These are phyloP conservation scores for Rachicladosporium sp. DNA, from an alignment of 2,329 filamentous ascomycete species.

Conservation along the genomic window DNA sequence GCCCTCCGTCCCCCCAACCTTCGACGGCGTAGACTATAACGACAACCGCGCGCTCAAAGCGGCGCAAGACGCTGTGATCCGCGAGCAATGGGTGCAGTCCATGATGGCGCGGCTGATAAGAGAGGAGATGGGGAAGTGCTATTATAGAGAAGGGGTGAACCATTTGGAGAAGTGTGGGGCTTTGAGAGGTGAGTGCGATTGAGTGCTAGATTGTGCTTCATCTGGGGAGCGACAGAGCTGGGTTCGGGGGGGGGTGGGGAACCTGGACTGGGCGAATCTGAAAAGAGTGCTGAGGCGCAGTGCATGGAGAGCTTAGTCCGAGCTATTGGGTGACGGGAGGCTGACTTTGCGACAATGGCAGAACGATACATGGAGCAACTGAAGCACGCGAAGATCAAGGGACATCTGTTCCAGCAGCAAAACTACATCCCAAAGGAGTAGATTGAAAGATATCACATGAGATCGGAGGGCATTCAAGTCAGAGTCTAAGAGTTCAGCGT, in stretches of 20 bases:
- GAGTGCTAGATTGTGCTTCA: no score
- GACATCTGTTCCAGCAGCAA: slow-evolving; percentile 67
- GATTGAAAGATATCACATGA: no score
- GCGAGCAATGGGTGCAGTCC: slow-evolving; percentile 78
- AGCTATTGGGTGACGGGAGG: no score
- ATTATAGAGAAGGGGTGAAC: slow-evolving; percentile 72
- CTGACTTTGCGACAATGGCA: slow-evolving; percentile 24
- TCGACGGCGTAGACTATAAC: slow-evolving; percentile 78
- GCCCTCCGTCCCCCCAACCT: slow-evolving; percentile 68
- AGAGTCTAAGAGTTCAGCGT: no score
- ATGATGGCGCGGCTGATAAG: slow-evolving; percentile 79
- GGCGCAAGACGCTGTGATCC: slow-evolving; percentile 68
- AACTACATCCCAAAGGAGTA: slow-evolving; percentile 51
- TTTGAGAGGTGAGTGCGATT: slow-evolving; percentile 71
- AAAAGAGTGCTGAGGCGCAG: no score
- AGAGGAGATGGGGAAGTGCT: slow-evolving; percentile 78
- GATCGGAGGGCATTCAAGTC: no score
- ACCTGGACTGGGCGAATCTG: no score
- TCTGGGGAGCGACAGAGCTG: no score
- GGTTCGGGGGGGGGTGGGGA: no score
- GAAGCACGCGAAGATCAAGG: slow-evolving; percentile 63
- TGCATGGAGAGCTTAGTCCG: no score
- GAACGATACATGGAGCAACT: slow-evolving; percentile 70
- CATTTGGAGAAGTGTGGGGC: slow-evolving; percentile 78
- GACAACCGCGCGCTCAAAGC: slow-evolving; percentile 70